These are phyloP conservation scores for Starmerella bombi DNA, from an alignment of 805 yeast genomes.

Conservation along the genomic window DNA sequence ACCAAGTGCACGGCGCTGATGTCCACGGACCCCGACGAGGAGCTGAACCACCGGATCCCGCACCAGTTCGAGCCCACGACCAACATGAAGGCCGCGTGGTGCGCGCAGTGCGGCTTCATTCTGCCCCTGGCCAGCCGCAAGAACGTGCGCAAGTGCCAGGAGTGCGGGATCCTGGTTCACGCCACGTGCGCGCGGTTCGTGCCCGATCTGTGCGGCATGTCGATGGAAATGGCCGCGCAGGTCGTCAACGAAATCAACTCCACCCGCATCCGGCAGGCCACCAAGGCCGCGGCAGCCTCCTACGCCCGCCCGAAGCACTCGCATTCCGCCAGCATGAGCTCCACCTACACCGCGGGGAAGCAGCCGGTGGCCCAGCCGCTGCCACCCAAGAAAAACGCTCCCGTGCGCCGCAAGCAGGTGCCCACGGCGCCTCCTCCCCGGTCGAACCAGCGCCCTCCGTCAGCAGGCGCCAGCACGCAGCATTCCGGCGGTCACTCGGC, in stretches of 20 bases:
- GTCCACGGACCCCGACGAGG: slow-evolving; percentile 45
- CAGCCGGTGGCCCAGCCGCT: slow-evolving; percentile 4
- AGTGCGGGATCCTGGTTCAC: slow-evolving; percentile 91
- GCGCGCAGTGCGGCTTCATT: slow-evolving; percentile 97
- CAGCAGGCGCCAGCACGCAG: too few species aligned
- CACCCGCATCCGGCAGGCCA: slow-evolving; percentile 29
- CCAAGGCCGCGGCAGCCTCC: slow-evolving; percentile 20
- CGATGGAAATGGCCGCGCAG: slow-evolving; percentile 91
- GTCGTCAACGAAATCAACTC: slow-evolving; percentile 68
- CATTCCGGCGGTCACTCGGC: too few species aligned
- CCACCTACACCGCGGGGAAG: neutral
- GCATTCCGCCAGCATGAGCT: neutral
- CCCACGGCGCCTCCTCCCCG: slow-evolving; percentile 9
- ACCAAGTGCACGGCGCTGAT: slow-evolving; percentile 62
- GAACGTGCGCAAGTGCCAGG: slow-evolving; percentile 77
- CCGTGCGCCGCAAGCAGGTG: slow-evolving; percentile 18
- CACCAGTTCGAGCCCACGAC: slow-evolving; percentile 89
- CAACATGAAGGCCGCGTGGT: slow-evolving; percentile 96
- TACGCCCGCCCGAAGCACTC: neutral
- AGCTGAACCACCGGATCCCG: slow-evolving; percentile 90
- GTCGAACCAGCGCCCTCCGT: too few species aligned
- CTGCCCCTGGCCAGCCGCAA: slow-evolving; percentile 82
- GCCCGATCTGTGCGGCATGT: slow-evolving; percentile 98
- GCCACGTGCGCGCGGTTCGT: slow-evolving; percentile 84
- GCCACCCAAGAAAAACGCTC: slow-evolving; percentile 14